Base-by-base conservation (phyloP, 140 eudicot species). In the Oenanthe javanica region DNA sequence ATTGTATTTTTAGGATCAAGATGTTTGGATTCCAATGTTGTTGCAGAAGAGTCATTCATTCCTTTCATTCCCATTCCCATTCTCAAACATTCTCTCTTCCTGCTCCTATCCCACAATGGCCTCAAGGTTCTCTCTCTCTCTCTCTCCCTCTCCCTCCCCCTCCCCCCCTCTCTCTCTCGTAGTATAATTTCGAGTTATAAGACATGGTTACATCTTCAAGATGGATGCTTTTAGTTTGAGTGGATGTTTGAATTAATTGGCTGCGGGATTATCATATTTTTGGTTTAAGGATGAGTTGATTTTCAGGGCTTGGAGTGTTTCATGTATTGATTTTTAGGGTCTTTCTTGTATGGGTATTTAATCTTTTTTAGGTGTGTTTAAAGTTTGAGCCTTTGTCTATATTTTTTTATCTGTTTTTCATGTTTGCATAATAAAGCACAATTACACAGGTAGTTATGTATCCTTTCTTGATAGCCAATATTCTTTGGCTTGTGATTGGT, bases 101-200 rank as follows among this genome's bases (percentile, higher is more conserved):
- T 27, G 93, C 92, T 16, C 97, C 97, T 36, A 79, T 92, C 73
- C 99, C 97, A 8, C 88, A 85, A 76, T 95, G 97, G 99, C 97
- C 97, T 82, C 46, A 70, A 70, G 75, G 75, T 70, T 3, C 3
- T 3, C 19, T 51, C 57, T 51, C 57, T 51, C 57, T 51, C 57
- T 51, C 57, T 51, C 57, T 51, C 57, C 13, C 57, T 51, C 57
- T 51, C 57, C 13, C 57, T 51, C 57, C 11, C 54, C 10, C 51
- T 48, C 51, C 10, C 51, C 10, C 51, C 10, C 51, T 50, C 16
- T 50, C 16, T 50, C 4, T 50, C 4, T 50, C 19, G 0, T 42
- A 18, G 51, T 72, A 54, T 18, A 2, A 43, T 40, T 16, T 10
- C 21, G 43, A 66, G 43, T 66, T 66, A 9, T 10, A 64, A 64